phyloP scores from a whole-genome alignment of 495 filamentous ascomycete genomes.

The Hypoxylon fuscum region DNA sequence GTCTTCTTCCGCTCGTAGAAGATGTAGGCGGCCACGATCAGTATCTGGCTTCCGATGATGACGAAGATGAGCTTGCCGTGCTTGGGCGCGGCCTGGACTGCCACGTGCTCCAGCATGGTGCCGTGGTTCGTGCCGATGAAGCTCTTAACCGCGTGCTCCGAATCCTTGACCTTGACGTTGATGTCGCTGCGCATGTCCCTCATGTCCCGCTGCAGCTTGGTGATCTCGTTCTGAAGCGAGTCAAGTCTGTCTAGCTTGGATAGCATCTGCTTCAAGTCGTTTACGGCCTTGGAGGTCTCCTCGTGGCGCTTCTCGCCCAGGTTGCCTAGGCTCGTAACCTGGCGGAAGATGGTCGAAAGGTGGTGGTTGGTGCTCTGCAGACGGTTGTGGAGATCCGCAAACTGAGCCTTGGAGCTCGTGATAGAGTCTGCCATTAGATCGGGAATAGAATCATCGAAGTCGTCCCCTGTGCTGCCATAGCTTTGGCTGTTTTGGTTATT shows the following conservation, averaged over 20 bases:
- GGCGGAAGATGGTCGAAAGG: constrained; percentile 71
- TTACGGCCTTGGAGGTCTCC: constrained; percentile 55
- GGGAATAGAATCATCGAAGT: constrained; percentile 55
- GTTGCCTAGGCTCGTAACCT: constrained; percentile 60
- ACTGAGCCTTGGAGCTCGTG: constrained; percentile 68
- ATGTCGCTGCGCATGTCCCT: constrained; percentile 60
- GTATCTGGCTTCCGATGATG: constrained; percentile 77
- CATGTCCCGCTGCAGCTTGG: constrained; percentile 72
- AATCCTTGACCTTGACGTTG: constrained; percentile 65
- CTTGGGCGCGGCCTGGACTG: constrained; percentile 64
- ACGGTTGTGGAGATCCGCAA: constrained; percentile 82
- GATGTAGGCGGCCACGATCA: constrained; percentile 74
- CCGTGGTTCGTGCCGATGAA: constrained; percentile 77
- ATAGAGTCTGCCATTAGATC: constrained; percentile 59
- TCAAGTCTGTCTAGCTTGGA: constrained; percentile 52
- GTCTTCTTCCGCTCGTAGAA: constrained; percentile 83
- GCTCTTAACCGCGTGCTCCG: constrained; percentile 76
- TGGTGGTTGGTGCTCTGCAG: constrained; percentile 79
- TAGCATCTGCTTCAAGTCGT: constrained; percentile 51
- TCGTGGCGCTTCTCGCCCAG: constrained; percentile 68
- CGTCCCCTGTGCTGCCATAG: constrained; percentile 43
- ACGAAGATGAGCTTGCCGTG: constrained; percentile 79
- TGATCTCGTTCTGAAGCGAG: constrained; percentile 60
- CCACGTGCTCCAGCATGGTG: constrained; percentile 66
- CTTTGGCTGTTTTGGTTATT: constrained; percentile 21